A percentile compares a stretch with the other conserved stretches of the same genome.
phyloP scores from a whole-genome alignment of 345 rosid species.

The Eucalyptus polyanthemos region DNA sequence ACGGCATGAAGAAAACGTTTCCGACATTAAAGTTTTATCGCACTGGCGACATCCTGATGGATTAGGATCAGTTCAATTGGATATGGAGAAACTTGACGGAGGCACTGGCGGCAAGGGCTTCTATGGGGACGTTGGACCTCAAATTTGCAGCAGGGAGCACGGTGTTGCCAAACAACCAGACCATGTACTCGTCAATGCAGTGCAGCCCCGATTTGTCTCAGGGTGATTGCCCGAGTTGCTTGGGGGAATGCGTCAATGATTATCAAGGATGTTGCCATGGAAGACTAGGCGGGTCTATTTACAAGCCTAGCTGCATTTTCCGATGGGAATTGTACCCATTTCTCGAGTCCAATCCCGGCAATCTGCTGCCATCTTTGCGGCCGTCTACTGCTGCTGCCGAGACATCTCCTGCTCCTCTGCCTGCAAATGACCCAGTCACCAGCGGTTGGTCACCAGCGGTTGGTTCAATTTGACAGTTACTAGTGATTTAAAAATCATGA shows the following conservation, averaged over 20 bases:
- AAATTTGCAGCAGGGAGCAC: too few species aligned
- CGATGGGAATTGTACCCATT: neutral
- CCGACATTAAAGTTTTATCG: too few species aligned
- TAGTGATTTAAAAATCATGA: neutral
- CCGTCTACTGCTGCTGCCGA: rapidly evolving
- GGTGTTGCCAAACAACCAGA: rapidly evolving
- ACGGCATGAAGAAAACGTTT: neutral
- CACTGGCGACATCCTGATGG: neutral
- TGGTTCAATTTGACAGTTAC: neutral
- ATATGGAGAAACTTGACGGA: neutral
- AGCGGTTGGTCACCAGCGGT: neutral
- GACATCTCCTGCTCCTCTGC: neutral
- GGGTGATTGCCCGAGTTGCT: neutral
- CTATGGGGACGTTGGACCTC: too few species aligned
- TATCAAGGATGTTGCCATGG: neutral
- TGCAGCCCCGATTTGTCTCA: neutral
- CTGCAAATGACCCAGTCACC: neutral
- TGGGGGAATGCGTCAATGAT: neutral
- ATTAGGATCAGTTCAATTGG: neutral
- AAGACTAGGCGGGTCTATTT: neutral
- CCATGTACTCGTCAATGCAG: neutral
- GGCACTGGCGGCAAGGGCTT: neutral
- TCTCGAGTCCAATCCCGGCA: neutral
- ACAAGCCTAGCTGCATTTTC: neutral
- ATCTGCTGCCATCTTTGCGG: neutral